A percentile compares a stretch with the other conserved stretches of the same genome.
Conservation (phyloP, 2,329 filamentous ascomycete species). For the Podosphaera fusca region DNA sequence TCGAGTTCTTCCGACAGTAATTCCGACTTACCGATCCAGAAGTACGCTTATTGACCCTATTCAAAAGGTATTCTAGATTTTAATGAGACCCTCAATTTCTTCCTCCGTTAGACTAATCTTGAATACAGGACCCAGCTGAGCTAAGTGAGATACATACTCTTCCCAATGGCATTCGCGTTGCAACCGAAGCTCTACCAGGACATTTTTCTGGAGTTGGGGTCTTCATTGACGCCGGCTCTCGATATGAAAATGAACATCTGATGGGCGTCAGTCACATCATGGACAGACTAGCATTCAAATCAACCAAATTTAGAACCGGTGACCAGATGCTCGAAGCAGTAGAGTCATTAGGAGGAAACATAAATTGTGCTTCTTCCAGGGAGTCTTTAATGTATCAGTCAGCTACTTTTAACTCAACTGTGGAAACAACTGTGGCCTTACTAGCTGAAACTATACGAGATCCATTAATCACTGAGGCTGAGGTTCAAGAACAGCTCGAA, state of each 20-base stretch:
- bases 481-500: conserved; percentile 67
- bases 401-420: conserved; percentile 85
- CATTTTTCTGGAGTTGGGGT: conserved; percentile 90
- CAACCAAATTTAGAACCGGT: conserved; percentile 44
- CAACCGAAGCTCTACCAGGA: conserved; percentile 80
- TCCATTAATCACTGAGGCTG: conserved; percentile 61
- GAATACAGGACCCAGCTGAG: conserved; percentile 51
- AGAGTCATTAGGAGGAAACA: conserved; percentile 78
- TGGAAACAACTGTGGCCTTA: conserved; percentile 58
- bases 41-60: conserved; percentile 14
- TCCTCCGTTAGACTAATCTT: conserved; percentile 6
- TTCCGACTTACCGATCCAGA: conserved; percentile 12
- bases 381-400: conserved; percentile 98
- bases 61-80: conserved; percentile 13
- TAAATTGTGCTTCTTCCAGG: conserved; percentile 85
- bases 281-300: conserved; percentile 88
- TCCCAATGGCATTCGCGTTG: conserved; percentile 79
- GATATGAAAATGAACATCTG: conserved; percentile 70
- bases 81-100: neutral
- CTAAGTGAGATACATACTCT: conserved; percentile 74
- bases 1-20: conserved; percentile 5
- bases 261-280: conserved; percentile 89
- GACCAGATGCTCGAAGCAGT: conserved; percentile 76
- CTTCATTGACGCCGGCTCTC: conserved; percentile 84
- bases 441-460: conserved; percentile 86